phyloP scores from a whole-genome alignment of 352 stramenopile genomes.

The Phytophthora litchii region DNA sequence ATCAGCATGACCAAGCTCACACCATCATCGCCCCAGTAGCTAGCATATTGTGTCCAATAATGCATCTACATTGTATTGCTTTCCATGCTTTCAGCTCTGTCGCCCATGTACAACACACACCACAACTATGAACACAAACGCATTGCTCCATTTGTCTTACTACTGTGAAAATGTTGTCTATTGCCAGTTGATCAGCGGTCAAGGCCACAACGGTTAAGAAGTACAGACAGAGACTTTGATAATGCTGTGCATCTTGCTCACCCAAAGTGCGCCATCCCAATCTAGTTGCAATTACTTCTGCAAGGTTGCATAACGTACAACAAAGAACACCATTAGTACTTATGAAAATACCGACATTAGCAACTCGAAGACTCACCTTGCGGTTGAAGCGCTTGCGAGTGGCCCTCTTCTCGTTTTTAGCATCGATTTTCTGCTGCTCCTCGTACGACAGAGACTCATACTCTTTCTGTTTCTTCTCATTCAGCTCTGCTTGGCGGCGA shows the following conservation, averaged over 20 bases:
- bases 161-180: not conserved
- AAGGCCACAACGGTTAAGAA: too few species aligned
- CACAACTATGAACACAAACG: too few species aligned
- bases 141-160: too few species aligned
- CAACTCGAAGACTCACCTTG: slow-evolving; percentile 48
- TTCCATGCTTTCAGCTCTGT: too few species aligned
- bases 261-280: not conserved
- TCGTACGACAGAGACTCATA: slow-evolving; percentile 83
- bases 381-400: slow-evolving; percentile 68
- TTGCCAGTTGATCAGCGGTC: not conserved
- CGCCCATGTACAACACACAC: too few species aligned
- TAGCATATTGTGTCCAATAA: too few species aligned
- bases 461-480: slow-evolving; percentile 82
- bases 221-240: too few species aligned
- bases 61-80: too few species aligned
- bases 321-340: not conserved
- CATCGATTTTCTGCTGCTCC: slow-evolving; percentile 80
- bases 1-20: slow-evolving; percentile 1
- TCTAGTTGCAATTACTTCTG: slow-evolving; percentile 27
- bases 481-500: slow-evolving; percentile 55
- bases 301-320: not conserved
- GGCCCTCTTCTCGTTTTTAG: slow-evolving; percentile 71
- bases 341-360: not conserved
- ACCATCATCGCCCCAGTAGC: too few species aligned
- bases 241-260: not conserved